phyloP scores from a whole-genome alignment of 768 basidiomycete species.

The Termitomyces sp. region DNA sequence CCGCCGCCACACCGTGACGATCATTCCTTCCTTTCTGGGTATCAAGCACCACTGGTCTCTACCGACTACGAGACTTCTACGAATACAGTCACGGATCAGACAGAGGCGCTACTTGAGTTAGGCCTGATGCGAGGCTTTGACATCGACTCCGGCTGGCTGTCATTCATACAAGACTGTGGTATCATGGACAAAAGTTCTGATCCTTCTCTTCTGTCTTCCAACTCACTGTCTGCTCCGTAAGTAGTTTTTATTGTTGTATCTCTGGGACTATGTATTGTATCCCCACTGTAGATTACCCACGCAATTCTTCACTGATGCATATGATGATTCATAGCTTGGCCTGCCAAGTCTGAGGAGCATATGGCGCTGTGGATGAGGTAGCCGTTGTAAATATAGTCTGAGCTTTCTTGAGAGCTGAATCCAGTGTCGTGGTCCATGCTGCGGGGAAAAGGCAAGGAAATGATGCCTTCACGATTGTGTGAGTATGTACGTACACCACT shows the following conservation, averaged over 20 bases:
- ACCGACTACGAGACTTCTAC: background rate
- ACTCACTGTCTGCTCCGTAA: background rate
- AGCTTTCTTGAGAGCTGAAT: background rate
- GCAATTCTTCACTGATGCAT: background rate
- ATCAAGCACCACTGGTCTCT: background rate
- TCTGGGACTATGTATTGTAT: background rate
- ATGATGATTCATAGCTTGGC: background rate
- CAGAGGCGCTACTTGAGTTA: constrained; percentile 34
- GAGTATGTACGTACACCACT: constrained; percentile 17
- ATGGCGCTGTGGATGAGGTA: background rate
- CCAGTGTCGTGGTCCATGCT: constrained; percentile 1
- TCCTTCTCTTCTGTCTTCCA: background rate
- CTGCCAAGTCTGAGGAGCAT: background rate
- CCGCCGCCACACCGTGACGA: background rate
- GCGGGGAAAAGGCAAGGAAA: background rate
- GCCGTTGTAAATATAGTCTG: background rate
- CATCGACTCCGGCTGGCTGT: constrained; percentile 44
- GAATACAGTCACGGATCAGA: constrained; percentile 14
- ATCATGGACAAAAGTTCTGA: constrained; percentile 30
- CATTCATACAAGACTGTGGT: constrained; percentile 46
- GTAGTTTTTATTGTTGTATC: background rate
- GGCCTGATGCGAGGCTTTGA: constrained; percentile 39
- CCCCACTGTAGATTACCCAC: background rate
- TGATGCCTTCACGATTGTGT: background rate
- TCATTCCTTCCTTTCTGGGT: background rate